These are phyloP conservation scores for Rubus idaeus DNA, from an alignment of 306 rosid species.

Conservation along the genomic window DNA sequence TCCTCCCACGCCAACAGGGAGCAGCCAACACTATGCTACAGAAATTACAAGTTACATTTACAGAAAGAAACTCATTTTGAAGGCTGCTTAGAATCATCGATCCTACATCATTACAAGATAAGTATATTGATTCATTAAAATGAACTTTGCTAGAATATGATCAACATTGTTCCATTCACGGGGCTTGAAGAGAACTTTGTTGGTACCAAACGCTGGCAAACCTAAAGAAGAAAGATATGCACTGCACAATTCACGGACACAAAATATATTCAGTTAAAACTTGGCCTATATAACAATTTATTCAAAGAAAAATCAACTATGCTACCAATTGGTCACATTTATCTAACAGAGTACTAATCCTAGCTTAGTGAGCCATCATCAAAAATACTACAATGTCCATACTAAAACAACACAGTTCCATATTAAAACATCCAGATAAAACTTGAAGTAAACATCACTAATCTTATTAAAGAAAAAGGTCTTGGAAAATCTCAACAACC, in stretches of 20 bases:
- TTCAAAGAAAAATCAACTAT: neutral
- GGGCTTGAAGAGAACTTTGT: too few species aligned
- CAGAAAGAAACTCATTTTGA: conserved; percentile 19
- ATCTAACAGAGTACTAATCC: conserved; percentile 52
- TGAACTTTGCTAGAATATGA: too few species aligned
- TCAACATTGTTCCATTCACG: too few species aligned
- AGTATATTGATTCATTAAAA: too few species aligned
- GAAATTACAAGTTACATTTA: conserved; percentile 7
- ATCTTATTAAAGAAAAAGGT: conserved; percentile 8
- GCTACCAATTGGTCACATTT: conserved; percentile 1
- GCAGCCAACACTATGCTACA: conserved; percentile 16
- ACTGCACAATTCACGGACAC: neutral
- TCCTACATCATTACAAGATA: conserved; percentile 9
- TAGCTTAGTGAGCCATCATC: too few species aligned
- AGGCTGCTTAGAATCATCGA: conserved; percentile 43
- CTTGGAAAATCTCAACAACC: neutral
- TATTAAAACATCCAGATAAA: conserved; percentile 8
- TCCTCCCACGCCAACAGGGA: neutral
- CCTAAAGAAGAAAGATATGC: neutral
- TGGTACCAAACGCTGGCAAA: too few species aligned
- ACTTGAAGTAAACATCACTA: conserved; percentile 6
- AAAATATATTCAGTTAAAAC: neutral
- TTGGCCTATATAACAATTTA: neutral
- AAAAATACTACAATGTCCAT: neutral
- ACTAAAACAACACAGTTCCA: conserved; percentile 15